phyloP scores from a whole-genome alignment of 164 flowering plant species.

The Stephania yunnanensis region DNA sequence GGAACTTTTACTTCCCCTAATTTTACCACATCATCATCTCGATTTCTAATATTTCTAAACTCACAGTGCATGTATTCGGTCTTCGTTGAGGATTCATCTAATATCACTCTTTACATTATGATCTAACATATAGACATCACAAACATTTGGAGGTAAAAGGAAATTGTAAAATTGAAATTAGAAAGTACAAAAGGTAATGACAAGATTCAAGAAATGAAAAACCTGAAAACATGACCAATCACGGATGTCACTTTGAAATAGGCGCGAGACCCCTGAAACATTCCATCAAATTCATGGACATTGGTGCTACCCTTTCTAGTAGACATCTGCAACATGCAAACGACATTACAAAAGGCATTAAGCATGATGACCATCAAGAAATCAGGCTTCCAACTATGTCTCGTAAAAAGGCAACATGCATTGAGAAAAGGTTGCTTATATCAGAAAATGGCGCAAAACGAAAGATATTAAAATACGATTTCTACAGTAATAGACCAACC shows the following conservation, averaged over 20 bases:
- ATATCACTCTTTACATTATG: too few species aligned
- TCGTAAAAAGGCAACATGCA: too few species aligned
- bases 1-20: too few species aligned
- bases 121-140: too few species aligned
- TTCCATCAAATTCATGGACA: conserved; percentile 86
- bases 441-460: neutral
- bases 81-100: too few species aligned
- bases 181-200: too few species aligned
- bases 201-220: neutral
- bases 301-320: conserved; percentile 78
- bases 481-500: too few species aligned
- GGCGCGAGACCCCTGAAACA: conserved; percentile 45
- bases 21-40: too few species aligned
- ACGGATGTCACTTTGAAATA: conserved; percentile 86
- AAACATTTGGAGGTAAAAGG: too few species aligned
- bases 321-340: conserved; percentile 55
- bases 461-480: neutral
- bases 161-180: too few species aligned
- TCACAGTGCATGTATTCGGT: too few species aligned
- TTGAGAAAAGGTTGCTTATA: neutral
- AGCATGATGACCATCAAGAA: neutral
- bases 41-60: too few species aligned
- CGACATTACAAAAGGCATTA: neutral
- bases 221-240: conserved; percentile 98
- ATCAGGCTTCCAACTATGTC: neutral